Evolutionary conservation across 1,284 basidiomycete genomes (phyloP).

Genomic region (Heterobasidion irregulare): DNA sequence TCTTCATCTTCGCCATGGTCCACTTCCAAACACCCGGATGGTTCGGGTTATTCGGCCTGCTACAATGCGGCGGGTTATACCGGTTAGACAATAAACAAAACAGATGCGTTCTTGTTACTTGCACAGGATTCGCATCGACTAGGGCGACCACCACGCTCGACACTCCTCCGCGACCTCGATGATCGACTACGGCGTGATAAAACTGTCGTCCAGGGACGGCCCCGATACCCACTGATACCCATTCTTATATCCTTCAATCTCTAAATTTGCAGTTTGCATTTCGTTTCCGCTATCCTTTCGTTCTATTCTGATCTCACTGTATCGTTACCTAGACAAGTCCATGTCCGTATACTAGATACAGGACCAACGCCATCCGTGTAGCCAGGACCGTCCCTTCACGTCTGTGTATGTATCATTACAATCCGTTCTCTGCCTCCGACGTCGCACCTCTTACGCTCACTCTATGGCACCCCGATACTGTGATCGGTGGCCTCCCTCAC

Average conservation of each 20-base stretch:
- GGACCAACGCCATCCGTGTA: background rate
- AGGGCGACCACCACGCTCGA: too few relatives aligned
- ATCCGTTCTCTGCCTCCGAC: too few relatives aligned
- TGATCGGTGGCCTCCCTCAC: background rate
- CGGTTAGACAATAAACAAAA: too few relatives aligned
- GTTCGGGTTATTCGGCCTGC: background rate
- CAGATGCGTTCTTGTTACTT: too few relatives aligned
- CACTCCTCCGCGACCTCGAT: too few relatives aligned
- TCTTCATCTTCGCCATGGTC: background rate
- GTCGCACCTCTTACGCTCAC: too few relatives aligned
- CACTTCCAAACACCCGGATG: background rate
- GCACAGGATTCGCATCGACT: too few relatives aligned
- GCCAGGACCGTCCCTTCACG: background rate
- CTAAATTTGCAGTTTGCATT: background rate
- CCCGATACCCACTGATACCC: background rate
- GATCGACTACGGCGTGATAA: too few relatives aligned
- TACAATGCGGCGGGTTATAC: too few relatives aligned
- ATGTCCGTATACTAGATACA: background rate
- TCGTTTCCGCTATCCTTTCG: background rate
- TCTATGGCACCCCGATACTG: too few relatives aligned
- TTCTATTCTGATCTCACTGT: background rate
- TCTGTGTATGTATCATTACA: background rate
- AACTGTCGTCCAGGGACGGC: too few relatives aligned
- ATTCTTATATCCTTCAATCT: background rate
- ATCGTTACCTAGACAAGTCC: background rate